Base-by-base conservation (phyloP, 1,284 basidiomycete genomes). In the Ceratobasidium sp. region DNA sequence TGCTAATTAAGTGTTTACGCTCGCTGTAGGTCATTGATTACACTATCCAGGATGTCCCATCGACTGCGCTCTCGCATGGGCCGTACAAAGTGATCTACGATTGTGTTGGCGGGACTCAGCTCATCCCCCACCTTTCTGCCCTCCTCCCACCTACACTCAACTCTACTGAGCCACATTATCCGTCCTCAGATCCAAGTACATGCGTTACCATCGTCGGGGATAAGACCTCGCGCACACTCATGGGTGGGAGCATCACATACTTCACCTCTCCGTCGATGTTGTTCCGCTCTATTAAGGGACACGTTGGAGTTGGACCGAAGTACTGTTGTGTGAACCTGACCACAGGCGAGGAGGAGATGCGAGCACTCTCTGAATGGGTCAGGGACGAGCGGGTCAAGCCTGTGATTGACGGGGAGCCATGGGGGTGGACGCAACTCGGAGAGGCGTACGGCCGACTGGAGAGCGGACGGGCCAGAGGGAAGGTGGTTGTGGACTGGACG, bases 81-180 rank as follows among this genome's bases (percentile, higher is more conserved):
- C 58, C 43, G 5, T 49, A 49, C 45, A 50, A 34, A 25, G n/a
- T 49, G 1, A 49, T 62, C 31, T 62, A 62, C 31, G 58, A 62
- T 25, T 62, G 58, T 38, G 45, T 62, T 49, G 58, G 58, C 15
- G 58, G 58, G 1, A 62, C 58, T n/a, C 10, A 22, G 8, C 43
- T 50, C n/a, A 62, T 49, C 5, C 58, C 58, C 4, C 29, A 49
- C 22, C 58, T 62, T 5, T 22, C 58, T 20, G 32, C 22, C 10
- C 17, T 62, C 10, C 43, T 62, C 6, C 29, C 42, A 20, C 58
- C 27, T 13, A 49, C 43, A n/a, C 17, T 27, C 3, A 20, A 15
- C 27, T 10, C n/a, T 3, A 8, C 29, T 13, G 31, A 34, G 7
- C 27, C 58, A 32, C 45, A 47, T 20, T 20, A 47, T 20, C 45